Percentiles rank a stretch among this genome's conserved stretches.
Conservation (phyloP, 805 yeast genomes). For the Wickerhamiella occidentalis region DNA sequence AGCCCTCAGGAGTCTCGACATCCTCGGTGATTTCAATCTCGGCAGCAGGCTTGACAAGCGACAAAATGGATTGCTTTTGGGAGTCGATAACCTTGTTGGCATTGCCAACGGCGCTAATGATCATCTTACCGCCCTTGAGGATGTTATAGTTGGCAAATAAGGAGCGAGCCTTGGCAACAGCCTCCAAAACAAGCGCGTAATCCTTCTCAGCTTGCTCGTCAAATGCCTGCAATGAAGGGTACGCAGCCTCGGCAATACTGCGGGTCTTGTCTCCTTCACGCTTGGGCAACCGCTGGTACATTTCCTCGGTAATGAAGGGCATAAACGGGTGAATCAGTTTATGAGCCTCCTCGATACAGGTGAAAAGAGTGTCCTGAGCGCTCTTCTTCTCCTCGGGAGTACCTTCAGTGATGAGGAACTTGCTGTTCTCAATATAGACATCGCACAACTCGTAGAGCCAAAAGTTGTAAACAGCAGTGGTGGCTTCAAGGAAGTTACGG, state of each 20-base stretch:
- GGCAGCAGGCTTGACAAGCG: constrained; percentile 84
- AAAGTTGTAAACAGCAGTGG: constrained; percentile 78
- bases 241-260: constrained; percentile 67
- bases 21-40: constrained; percentile 52
- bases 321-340: constrained; percentile 92
- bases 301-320: constrained; percentile 95
- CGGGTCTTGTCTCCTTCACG: constrained; percentile 56
- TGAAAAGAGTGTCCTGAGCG: constrained; percentile 89
- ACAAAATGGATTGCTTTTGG: constrained; percentile 77
- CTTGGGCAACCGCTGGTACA: constrained; percentile 97
- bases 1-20: constrained; percentile 69
- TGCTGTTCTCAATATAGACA: constrained; percentile 95
- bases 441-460: constrained; percentile 95
- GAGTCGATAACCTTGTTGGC: constrained; percentile 42
- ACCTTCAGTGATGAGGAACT: constrained; percentile 85
- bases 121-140: constrained; percentile 75
- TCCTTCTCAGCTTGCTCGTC: constrained; percentile 56
- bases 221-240: constrained; percentile 57
- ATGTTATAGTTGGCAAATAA: constrained; percentile 82
- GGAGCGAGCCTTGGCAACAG: constrained; percentile 86
- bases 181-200: constrained; percentile 72
- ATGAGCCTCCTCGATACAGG: constrained; percentile 83
- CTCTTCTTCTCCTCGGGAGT: constrained; percentile 70
- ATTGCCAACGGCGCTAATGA: constrained; percentile 53
- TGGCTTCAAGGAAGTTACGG: constrained; percentile 82